These are phyloP conservation scores for Dimargaris cristalligena DNA, from an alignment of 192 early-diverging fungal species.

Conservation along the genomic window DNA sequence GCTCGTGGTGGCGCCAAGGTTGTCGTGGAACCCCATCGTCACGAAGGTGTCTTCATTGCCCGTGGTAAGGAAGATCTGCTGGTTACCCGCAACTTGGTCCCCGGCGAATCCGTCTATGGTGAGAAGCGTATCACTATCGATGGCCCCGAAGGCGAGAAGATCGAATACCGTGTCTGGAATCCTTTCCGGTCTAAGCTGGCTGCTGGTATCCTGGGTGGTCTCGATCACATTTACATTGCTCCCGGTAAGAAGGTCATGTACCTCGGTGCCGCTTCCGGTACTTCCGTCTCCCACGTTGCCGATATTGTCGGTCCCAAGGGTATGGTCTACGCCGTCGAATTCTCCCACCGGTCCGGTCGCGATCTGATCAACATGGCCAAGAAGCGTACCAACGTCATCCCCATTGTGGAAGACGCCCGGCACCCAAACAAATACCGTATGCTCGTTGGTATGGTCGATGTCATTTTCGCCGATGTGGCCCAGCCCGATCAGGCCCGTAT, in stretches of 20 bases:
- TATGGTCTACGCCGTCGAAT: conserved; percentile 97
- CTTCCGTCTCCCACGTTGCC: conserved; percentile 91
- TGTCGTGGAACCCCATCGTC: conserved; percentile 91
- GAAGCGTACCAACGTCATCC: conserved; percentile 98
- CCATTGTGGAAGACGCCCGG: conserved; percentile 98
- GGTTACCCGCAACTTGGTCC: conserved; percentile 96
- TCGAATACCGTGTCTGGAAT: conserved; percentile 99
- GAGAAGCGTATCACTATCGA: conserved; percentile 97
- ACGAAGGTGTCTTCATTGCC: conserved; percentile 88
- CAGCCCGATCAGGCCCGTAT: conserved; percentile 99
- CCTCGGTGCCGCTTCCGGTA: conserved; percentile 89
- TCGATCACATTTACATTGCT: conserved; percentile 87
- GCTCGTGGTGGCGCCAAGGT: conserved; percentile 87
- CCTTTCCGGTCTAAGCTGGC: conserved; percentile 99
- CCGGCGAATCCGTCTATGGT: conserved; percentile 92
- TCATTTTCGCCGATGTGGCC: conserved; percentile 98
- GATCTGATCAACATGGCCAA: conserved; percentile 99
- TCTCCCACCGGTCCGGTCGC: conserved; percentile 96
- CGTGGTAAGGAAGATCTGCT: conserved; percentile 98
- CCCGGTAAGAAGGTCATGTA: conserved; percentile 96
- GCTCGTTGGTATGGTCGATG: conserved; percentile 94
- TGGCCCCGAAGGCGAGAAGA: conserved; percentile 85
- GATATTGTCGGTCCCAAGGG: conserved; percentile 94
- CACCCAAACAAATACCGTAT: conserved; percentile 99
- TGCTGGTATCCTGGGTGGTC: conserved; percentile 89